These are phyloP conservation scores for Celoporthe dispersa DNA, from an alignment of 2,329 filamentous ascomycete genomes.

Conservation along the genomic window DNA sequence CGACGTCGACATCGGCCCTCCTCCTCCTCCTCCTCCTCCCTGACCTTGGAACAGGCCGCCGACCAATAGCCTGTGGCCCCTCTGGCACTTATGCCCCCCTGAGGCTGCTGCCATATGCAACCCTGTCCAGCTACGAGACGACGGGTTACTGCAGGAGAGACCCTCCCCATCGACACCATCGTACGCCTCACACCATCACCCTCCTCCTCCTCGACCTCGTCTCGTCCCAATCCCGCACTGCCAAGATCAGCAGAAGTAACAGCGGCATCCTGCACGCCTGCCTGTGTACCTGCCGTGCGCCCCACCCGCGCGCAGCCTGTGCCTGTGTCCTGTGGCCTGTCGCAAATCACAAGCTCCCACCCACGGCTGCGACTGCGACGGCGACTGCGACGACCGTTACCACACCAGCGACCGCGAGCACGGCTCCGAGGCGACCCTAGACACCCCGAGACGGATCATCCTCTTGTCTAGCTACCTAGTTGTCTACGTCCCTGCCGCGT, in stretches of 20 bases:
- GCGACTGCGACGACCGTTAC: slow-evolving; percentile 14
- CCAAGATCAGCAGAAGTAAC: slow-evolving; percentile 18
- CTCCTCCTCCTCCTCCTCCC: too few species aligned
- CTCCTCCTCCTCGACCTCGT: background rate
- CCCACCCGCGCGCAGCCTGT: slow-evolving; percentile 20
- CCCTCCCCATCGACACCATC: slow-evolving; percentile 35
- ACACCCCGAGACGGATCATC: slow-evolving; percentile 5
- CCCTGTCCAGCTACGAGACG: slow-evolving; percentile 33
- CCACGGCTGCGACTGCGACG: slow-evolving; percentile 10
- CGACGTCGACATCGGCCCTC: slow-evolving; percentile 15
- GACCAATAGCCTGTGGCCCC: slow-evolving; percentile 22
- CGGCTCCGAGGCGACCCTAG: slow-evolving; percentile 23
- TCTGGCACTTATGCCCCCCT: slow-evolving; percentile 17
- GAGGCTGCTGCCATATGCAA: slow-evolving; percentile 27
- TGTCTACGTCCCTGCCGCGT: slow-evolving; percentile 18
- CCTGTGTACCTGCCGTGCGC: slow-evolving; percentile 17
- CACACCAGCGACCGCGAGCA: background rate
- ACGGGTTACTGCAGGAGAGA: slow-evolving; percentile 39
- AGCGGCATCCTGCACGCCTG: background rate
- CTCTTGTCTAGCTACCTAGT: slow-evolving; percentile 14
- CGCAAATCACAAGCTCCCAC: background rate
- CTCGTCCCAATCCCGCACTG: slow-evolving; percentile 23
- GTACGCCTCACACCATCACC: slow-evolving; percentile 20
- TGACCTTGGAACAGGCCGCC: slow-evolving; percentile 21
- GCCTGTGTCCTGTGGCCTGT: slow-evolving; percentile 1